Base-by-base conservation (phyloP, 257 asterid species). In the Galeopsis tetrahit region DNA sequence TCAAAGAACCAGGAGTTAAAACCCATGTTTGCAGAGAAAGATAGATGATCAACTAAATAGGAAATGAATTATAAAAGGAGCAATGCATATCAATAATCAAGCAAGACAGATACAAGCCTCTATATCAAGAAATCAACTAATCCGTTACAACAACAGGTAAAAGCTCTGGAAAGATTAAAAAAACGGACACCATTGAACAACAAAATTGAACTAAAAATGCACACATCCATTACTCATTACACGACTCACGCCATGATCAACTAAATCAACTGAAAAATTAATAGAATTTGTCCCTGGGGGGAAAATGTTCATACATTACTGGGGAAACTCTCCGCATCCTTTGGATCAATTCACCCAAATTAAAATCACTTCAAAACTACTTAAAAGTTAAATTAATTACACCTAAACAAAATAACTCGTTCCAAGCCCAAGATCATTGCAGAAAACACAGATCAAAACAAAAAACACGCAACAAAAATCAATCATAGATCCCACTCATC, bases 1-100 rank as follows among this genome's bases (percentile, higher is more conserved):
- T 49, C 65, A 65, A 3, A 73, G 35, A 64, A 68, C 60, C 53
- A 28, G 69, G 51, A 33, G 38, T 32, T 44, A 58, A 31, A 48
- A 71, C 40, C 44, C 33, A 17, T 69, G 32, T 38, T 60, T 34
- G 44, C 15, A 34, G 31, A 38, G 13, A 69, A 34, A 21, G 63
- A 53, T 28, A 10, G 34, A 36, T 4, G 49, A 28, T 32, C 28
- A 7, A 67, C 35, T 28, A 55, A 13, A 66, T 31, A 46, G 11
- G 43, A 66, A 8, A 42, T 43, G 64, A 32, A 40, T 32, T 21
- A 68, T 52, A 36, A 48, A 58, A 38, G 17, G 31, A 66, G 15
- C 11, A 48, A 66, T 2, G 36, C 31, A 49, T 40, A 42, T 53
- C 32, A 53, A 53, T 3, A 2, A 42, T 53, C 62, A 63, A 51